A percentile compares a stretch with the other conserved stretches of the same genome.
Conservation (phyloP, 2,329 filamentous ascomycete species). For the Lojkania enalia region DNA sequence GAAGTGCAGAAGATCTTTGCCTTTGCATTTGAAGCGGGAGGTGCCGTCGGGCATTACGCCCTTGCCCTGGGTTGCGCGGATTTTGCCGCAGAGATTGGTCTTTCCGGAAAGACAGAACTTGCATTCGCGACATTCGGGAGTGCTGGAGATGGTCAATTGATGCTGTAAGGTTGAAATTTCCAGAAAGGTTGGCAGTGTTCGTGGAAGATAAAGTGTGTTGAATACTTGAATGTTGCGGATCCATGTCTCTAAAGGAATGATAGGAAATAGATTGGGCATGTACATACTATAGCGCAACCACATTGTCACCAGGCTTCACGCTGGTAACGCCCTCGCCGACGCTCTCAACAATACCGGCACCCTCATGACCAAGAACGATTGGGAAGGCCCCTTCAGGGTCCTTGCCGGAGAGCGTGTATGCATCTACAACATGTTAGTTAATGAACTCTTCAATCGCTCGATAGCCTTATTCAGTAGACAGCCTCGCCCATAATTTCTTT, state of each 20-base stretch:
- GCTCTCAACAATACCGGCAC: slow-evolving; percentile 48
- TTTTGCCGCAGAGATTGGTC: slow-evolving; percentile 99
- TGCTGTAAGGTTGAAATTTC: neutral
- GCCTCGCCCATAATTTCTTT: no score
- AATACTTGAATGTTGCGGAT: no score
- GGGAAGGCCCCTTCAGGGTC: slow-evolving; percentile 75
- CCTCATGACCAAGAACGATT: slow-evolving; percentile 49
- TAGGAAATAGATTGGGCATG: neutral
- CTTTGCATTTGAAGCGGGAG: slow-evolving; percentile 90
- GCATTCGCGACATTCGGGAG: slow-evolving; percentile 95
- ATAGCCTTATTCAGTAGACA: no score
- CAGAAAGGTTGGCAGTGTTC: neutral
- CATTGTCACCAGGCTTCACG: slow-evolving; percentile 91
- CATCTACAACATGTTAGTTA: slow-evolving; percentile 42
- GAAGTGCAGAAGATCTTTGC: slow-evolving; percentile 94
- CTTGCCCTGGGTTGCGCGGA: slow-evolving; percentile 91
- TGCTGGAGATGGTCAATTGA: slow-evolving; percentile 62
- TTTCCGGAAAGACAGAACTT: slow-evolving; percentile 99
- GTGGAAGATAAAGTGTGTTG: neutral
- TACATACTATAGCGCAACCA: slow-evolving; percentile 55
- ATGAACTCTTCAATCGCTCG: no score
- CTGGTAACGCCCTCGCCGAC: slow-evolving; percentile 93
- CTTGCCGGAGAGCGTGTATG: slow-evolving; percentile 77
- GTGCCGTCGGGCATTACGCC: slow-evolving; percentile 98
- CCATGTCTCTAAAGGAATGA: no score